Base-by-base conservation (phyloP, 1,139 yeast genomes). In the Protomyces gravidus region DNA sequence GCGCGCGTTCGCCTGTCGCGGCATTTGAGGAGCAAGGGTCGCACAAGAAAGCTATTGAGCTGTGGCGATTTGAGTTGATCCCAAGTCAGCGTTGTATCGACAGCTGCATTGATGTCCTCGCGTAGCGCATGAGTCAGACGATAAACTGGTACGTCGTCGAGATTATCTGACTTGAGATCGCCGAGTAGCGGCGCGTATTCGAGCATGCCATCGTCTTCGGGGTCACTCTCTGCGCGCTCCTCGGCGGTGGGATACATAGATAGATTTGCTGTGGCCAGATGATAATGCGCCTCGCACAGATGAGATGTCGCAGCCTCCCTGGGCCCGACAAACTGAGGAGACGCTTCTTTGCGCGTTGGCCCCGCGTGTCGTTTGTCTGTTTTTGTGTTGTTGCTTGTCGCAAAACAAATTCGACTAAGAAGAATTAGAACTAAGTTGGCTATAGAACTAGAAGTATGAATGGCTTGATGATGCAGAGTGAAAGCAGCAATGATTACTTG, bases 61-160 rank as follows among this genome's bases (percentile, higher is more conserved):
- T 80, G 84, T 1, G 84, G 85, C 1, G 81, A 72, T 62, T 77
- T 77, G 61, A 81, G 71, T 68, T 80, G 85, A 64, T 81, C 85
- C 68, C 79, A 79, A 59, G 79, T 80, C 63, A 82, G 72, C 60
- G 79, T 75, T 26, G 80, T 68, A 47, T 73, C 77, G 17, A 82
- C 80, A 53, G 75, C 72, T 32, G 74, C 71, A 65, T 76, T 75
- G 46, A 78, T 67, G 28, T 72, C 56, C 27, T 62, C 56, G 62
- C 69, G 39, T 69, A 50, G 65, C 53, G 62, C 42, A 30, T 60
- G 63, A 4, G 59, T 50, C 13, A 60, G 39, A 17, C 45, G 45
- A 46, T 70, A 71, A 33, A 72, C 71, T 5, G 74, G 72, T 19
- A 72, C 63, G 40, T 68, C 56, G 60, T 72, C 75, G 33, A 72